These are phyloP conservation scores for Phytophthora sojae DNA, from an alignment of 352 stramenopile genomes.

Conservation along the genomic window DNA sequence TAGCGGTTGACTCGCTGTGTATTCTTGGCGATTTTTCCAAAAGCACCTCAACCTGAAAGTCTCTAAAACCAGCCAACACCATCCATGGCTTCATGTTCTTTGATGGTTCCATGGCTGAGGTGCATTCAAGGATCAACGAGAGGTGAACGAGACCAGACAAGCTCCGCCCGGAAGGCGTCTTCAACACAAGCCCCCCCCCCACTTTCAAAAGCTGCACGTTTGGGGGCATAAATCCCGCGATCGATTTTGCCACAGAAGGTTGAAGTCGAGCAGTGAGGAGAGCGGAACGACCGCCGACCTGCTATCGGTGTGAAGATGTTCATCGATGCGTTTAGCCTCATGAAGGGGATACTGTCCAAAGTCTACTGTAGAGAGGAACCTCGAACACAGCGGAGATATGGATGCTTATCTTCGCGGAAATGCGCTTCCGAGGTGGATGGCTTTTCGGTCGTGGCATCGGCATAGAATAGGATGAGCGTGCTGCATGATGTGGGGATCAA, in stretches of 20 bases:
- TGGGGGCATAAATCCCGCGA: too few relatives aligned
- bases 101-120: background rate
- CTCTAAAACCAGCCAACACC: too few relatives aligned
- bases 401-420: too few relatives aligned
- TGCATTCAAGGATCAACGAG: background rate
- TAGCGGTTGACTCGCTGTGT: too few relatives aligned
- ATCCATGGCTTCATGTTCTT: background rate
- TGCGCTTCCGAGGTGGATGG: too few relatives aligned
- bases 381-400: constrained; percentile 5
- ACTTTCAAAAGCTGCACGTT: background rate
- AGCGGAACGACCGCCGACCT: constrained; percentile 8
- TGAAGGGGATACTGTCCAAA: constrained; percentile 5
- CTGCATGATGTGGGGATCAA: too few relatives aligned
- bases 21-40: too few relatives aligned
- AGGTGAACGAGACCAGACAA: constrained; percentile 1
- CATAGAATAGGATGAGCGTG: too few relatives aligned
- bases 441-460: too few relatives aligned
- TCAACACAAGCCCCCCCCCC: background rate
- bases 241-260: constrained; percentile 23
- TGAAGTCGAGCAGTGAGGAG: constrained; percentile 16
- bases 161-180: background rate
- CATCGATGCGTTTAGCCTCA: constrained; percentile 2
- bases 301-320: too few relatives aligned
- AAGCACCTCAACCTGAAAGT: too few relatives aligned
- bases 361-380: background rate